phyloP scores from a whole-genome alignment of 257 asterid genomes.

The Solanum chmielewskii region DNA sequence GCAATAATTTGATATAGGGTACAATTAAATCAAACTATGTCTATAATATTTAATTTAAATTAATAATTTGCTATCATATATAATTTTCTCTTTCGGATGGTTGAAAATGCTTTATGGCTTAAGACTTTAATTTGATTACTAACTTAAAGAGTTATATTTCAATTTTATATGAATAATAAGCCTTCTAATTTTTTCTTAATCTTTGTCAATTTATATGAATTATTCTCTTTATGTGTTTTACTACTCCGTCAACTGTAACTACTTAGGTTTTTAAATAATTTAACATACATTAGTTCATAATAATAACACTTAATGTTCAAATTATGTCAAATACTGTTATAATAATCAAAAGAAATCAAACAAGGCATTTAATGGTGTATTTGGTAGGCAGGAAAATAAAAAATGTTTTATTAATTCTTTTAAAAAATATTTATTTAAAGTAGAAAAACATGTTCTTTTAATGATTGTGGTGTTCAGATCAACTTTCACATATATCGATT shows the following conservation, averaged over 20 bases:
- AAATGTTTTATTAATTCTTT: no score
- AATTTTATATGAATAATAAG: not conserved
- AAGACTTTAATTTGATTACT: not conserved
- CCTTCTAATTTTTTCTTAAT: not conserved
- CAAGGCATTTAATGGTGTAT: not conserved
- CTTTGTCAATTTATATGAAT: not conserved
- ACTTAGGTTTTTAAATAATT: not conserved
- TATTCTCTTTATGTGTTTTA: no score
- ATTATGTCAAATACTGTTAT: not conserved
- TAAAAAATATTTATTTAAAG: not conserved
- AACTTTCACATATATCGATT: not conserved
- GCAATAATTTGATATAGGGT: no score
- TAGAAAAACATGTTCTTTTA: not conserved
- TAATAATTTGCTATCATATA: no score
- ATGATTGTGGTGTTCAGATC: fast-evolving
- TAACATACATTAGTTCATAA: not conserved
- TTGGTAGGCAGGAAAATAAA: not conserved
- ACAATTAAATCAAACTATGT: no score
- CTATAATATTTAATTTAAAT: no score
- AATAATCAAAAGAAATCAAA: not conserved
- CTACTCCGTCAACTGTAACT: not conserved
- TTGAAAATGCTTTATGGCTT: not conserved
- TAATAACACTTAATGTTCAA: not conserved
- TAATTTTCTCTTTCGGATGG: no score
- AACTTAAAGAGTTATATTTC: not conserved